These are phyloP conservation scores for Torrubiellomyces zombiae DNA, from an alignment of 2,329 filamentous ascomycete genomes.

Conservation along the genomic window DNA sequence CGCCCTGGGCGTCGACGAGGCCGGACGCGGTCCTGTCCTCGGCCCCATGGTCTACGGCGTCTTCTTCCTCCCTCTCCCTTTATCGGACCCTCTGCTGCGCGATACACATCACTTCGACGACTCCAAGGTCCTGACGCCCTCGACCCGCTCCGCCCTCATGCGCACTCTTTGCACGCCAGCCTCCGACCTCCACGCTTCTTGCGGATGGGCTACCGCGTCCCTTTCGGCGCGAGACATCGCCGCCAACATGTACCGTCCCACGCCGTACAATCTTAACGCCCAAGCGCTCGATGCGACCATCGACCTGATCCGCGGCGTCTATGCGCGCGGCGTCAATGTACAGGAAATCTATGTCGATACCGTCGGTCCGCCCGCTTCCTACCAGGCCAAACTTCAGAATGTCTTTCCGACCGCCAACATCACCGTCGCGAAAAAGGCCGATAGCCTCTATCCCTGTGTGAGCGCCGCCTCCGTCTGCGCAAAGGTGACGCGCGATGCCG, in stretches of 20 bases:
- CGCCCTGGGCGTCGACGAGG: slow-evolving; percentile 82
- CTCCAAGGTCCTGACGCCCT: slow-evolving; percentile 75
- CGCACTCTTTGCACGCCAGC: slow-evolving; percentile 49
- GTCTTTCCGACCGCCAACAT: slow-evolving; percentile 65
- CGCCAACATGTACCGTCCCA: slow-evolving; percentile 56
- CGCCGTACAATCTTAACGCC: slow-evolving; percentile 78
- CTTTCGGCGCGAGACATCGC: slow-evolving; percentile 75
- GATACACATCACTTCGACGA: slow-evolving; percentile 79
- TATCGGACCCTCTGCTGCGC: slow-evolving; percentile 58
- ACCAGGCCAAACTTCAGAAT: slow-evolving; percentile 70
- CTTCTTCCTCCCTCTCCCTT: slow-evolving; percentile 58
- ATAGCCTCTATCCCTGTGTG: slow-evolving; percentile 81
- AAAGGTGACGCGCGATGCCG: slow-evolving; percentile 87
- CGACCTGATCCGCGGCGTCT: slow-evolving; percentile 59
- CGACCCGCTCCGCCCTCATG: slow-evolving; percentile 59
- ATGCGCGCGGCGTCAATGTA: slow-evolving; percentile 64
- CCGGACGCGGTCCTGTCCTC: slow-evolving; percentile 83
- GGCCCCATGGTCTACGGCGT: slow-evolving; percentile 61
- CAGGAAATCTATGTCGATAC: slow-evolving; percentile 91
- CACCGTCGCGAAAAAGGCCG: slow-evolving; percentile 78
- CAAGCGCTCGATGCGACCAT: slow-evolving; percentile 91
- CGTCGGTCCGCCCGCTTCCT: slow-evolving; percentile 64
- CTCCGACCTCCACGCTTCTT: slow-evolving; percentile 31
- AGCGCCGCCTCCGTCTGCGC: slow-evolving; percentile 88
- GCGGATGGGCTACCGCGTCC: slow-evolving; percentile 70